Conservation (phyloP, 306 rosid species). For the Prunus fruticosa region DNA sequence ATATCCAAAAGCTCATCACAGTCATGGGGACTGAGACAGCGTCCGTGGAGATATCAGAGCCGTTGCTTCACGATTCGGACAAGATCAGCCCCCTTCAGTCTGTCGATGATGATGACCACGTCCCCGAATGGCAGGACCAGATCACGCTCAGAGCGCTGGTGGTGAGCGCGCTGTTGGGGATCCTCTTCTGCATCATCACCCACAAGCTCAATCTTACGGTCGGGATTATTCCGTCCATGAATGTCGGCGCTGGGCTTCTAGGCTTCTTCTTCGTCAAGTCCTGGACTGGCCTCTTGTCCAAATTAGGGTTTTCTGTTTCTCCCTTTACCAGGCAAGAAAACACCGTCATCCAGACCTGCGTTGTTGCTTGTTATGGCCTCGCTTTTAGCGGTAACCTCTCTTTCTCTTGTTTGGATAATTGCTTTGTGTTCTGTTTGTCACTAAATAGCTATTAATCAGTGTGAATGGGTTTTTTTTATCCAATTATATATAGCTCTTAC, state of each 20-base stretch:
- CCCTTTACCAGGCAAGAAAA: constrained; percentile 92
- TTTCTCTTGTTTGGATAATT: neutral
- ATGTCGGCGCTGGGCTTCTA: constrained; percentile 74
- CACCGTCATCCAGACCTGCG: constrained; percentile 96
- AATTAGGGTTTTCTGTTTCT: constrained; percentile 44
- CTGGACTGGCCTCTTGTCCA: constrained; percentile 60
- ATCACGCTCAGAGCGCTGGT: constrained; percentile 85
- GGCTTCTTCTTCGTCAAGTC: constrained; percentile 88
- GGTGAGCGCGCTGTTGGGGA: constrained; percentile 71
- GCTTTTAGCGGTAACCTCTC: constrained; percentile 68
- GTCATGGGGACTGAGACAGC: constrained; percentile 52
- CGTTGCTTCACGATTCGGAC: constrained; percentile 37
- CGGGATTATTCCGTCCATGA: constrained; percentile 87
- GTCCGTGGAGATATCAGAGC: constrained; percentile 53
- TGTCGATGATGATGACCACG: constrained; percentile 24
- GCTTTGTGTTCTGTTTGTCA: neutral
- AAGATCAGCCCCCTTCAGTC: constrained; percentile 18
- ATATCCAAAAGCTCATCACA: too few species aligned
- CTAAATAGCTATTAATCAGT: neutral
- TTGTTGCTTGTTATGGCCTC: constrained; percentile 97
- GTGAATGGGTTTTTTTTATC: neutral
- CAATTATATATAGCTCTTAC: neutral
- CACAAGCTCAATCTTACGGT: constrained; percentile 89
- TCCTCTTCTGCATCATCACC: constrained; percentile 75
- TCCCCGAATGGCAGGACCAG: constrained; percentile 90